Conservation (phyloP, 2,329 filamentous ascomycete genomes). For the Trichothecium roseum region DNA sequence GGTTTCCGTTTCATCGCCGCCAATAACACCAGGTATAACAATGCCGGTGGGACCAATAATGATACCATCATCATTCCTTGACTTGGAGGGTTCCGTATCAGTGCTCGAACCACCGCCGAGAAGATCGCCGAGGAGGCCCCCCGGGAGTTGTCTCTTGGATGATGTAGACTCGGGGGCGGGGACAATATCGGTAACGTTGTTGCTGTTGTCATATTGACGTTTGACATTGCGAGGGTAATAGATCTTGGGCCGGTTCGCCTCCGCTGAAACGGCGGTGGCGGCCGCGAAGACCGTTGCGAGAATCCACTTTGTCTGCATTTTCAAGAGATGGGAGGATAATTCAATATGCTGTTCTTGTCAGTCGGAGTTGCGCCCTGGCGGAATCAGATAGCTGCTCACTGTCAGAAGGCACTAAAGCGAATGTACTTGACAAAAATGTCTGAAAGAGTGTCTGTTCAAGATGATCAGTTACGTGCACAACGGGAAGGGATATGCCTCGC, state of each 20-base stretch:
- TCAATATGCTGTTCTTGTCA: constrained; percentile 7
- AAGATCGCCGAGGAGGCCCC: constrained; percentile 14
- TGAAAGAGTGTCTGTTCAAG: constrained; percentile 32
- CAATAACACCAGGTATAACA: constrained; percentile 7
- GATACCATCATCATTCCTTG: constrained; percentile 11
- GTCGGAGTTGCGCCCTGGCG: constrained; percentile 1
- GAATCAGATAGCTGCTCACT: constrained; percentile 15
- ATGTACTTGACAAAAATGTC: constrained; percentile 48
- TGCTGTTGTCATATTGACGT: constrained; percentile 34
- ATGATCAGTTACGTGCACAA: background rate
- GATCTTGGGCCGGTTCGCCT: constrained; percentile 36
- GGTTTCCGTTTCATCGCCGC: background rate
- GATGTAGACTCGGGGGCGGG: constrained; percentile 9
- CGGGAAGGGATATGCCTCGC: background rate
- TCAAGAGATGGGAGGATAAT: constrained; percentile 10
- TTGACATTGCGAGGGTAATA: constrained; percentile 49
- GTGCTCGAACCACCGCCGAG: constrained; percentile 5
- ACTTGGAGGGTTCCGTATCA: constrained; percentile 6
- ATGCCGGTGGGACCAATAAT: constrained; percentile 18
- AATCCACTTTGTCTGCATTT: constrained; percentile 38
- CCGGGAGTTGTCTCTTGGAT: constrained; percentile 9
- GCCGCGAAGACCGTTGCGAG: constrained; percentile 39
- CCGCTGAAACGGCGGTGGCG: constrained; percentile 32
- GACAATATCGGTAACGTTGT: constrained; percentile 13
- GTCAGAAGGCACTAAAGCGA: constrained; percentile 43